Base-by-base conservation (phyloP, 345 rosid species). In the Pistacia vera region DNA sequence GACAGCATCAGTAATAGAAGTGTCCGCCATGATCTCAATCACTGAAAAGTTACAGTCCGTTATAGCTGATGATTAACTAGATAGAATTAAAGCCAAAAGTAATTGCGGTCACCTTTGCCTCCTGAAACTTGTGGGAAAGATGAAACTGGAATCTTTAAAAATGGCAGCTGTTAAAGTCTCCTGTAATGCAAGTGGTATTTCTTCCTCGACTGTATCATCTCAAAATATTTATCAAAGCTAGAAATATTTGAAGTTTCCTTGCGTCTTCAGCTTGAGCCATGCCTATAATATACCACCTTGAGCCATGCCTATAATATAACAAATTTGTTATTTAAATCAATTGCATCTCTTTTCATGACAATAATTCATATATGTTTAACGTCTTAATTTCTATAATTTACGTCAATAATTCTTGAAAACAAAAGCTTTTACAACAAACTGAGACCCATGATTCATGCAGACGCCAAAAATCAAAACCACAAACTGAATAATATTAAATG, bases 101-200 rank as follows among this genome's bases (percentile, higher is more conserved):
- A 35, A 2, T 30, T 33, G 66, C 61, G 54, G 70, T 36, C 70
- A 92, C 97, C 98, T 92, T 84, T 86, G 75, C 94, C 98, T 13
- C 90, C 85, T 36, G 95, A 88, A 36, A 91, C 95, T 80, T 77
- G 87, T 12, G 95, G 98, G 84, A 93, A 95, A 41, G 95, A 88
- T 38, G 94, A 90, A 41, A 87, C 94, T 0, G 94, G 98, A 58
- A 95, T 86, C 44, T 83, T 84, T 6, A 84, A 86, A 82, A 93
- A 93, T 8, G 98, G 98, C 98, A 68, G 89, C 80, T 17, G 90
- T 93, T 51, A 93, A 76, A 28, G 88, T 84, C 81, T 93, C 93
- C 82, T 89, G 97, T 70, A 95, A 78, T 5, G 95, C 63, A 14
- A 55, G 84, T 2, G 97, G 90, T 46, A 76, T 80, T 90, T 93